Evolutionary conservation across 2,329 filamentous ascomycete species (phyloP).

Genomic region (Trichophyton rubrum): DNA sequence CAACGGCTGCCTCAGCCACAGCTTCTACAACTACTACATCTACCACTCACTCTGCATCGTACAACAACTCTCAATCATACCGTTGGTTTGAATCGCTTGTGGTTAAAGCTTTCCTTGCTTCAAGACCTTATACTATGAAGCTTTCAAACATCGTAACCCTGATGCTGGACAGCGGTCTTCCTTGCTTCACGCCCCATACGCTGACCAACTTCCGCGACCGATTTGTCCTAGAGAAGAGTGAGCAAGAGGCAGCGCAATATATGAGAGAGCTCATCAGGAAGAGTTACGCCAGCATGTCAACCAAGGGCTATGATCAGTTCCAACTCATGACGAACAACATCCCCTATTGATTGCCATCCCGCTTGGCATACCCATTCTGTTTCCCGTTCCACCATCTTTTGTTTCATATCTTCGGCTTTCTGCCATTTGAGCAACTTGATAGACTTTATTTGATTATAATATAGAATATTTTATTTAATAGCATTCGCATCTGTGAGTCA

Average conservation of each 20-base stretch:
- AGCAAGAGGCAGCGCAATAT: conserved; percentile 87
- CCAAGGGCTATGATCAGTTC: conserved; percentile 94
- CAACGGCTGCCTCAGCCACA: not conserved
- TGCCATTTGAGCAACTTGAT: not conserved
- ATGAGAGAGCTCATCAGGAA: conserved; percentile 81
- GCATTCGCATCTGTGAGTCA: not conserved
- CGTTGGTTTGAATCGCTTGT: conserved; percentile 94
- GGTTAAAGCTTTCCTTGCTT: conserved; percentile 86
- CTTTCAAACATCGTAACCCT: conserved; percentile 77
- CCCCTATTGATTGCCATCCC: conserved; percentile 53
- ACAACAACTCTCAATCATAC: conserved; percentile 66
- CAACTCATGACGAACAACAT: conserved; percentile 95
- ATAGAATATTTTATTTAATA: not conserved
- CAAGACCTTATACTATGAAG: conserved; percentile 75
- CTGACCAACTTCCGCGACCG: conserved; percentile 84
- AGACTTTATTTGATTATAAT: not conserved
- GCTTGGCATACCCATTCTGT: no score
- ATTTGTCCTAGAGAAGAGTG: conserved; percentile 83
- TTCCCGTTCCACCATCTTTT: not conserved
- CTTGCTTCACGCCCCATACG: conserved; percentile 95
- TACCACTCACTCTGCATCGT: conserved; percentile 19
- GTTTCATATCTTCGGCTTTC: not conserved
- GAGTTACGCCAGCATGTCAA: conserved; percentile 83
- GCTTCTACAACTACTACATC: conserved; percentile 1
- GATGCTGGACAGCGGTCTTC: conserved; percentile 92